Conservation (phyloP, 139 green algal genomes). For the Picochlorum sp. region DNA sequence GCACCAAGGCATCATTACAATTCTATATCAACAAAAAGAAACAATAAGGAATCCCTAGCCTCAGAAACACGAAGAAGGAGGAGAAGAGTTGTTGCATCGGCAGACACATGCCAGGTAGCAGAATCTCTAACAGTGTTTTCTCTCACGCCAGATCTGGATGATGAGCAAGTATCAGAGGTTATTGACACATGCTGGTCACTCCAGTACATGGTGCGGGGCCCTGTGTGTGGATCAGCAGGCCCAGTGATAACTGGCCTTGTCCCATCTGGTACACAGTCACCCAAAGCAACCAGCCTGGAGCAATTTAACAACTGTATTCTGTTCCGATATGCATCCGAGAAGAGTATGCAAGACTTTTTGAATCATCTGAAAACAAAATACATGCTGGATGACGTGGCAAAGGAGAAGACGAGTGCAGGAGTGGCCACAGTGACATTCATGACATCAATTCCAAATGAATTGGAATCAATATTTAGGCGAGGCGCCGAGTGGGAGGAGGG, state of each 20-base stretch:
- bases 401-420: neutral
- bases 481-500: slow-evolving; percentile 24
- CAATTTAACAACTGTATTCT: slow-evolving; percentile 8
- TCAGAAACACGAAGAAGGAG: too few species aligned
- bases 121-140: neutral
- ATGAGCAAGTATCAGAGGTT: neutral
- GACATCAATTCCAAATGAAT: slow-evolving; percentile 15
- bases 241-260: neutral
- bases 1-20: too few species aligned
- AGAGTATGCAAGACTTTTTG: slow-evolving; percentile 5
- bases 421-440: slow-evolving; percentile 20
- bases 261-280: neutral
- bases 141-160: neutral
- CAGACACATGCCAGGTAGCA: neutral
- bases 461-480: slow-evolving; percentile 26
- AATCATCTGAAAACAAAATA: neutral
- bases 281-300: neutral
- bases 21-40: too few species aligned
- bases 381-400: neutral
- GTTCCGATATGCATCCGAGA: slow-evolving; percentile 11
- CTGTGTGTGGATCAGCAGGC: slow-evolving; percentile 19
- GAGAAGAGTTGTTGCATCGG: neutral
- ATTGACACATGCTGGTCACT: slow-evolving; percentile 28
- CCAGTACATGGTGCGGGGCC: slow-evolving; percentile 20
- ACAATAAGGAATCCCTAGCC: too few species aligned